Evolutionary conservation across 768 basidiomycete species (phyloP), one percentile per base, ranked within the genome.

Genomic region (Podaxis sp.): DNA sequence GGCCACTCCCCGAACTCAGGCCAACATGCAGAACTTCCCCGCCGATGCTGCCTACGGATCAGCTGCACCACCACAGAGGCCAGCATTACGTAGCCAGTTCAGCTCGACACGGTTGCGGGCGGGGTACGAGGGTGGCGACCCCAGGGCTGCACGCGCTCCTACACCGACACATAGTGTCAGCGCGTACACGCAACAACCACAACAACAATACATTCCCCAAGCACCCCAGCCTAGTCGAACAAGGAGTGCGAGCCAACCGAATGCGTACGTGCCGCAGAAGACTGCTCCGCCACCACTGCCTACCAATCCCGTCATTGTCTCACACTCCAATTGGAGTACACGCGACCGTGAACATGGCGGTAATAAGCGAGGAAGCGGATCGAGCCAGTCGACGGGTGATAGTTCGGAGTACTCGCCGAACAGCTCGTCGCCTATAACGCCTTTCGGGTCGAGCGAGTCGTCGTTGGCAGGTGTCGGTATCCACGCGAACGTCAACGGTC

Each of bases 361-460:
- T 73, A 27, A 67, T 67, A 93, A 93, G 73, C 85, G 93, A 40
- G 93, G 90, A 36, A 94, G 92, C 66, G 89, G 90, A 12, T 92
- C 90, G 40, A 94, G 92, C 68, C 86, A 91, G 71, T 91, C 90
- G 12, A 93, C 91, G 9, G 86, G 82, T 8, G 88, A 85, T 67
- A 91, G 89, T 72, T 92, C 91, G 12, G 90, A 93, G 68, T 91
- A 90, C 66, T 93, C 92, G 50, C 90, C 91, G 19, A 89, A 91
- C 67, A 89, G 88, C 65, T 87, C 87, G 15, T 92, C 91, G n/a
- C 93, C 93, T 0, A 85, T 93, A 70, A 94, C 93, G 25, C 92
- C 93, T 17, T 94, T 90, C 71, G 93, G 91, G n/a, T 93, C 92
- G 43, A 93, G 88, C 74, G 93, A 94, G 66, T 90, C 89, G 27